These are phyloP conservation scores for Fusarium phyllophilum DNA, from an alignment of 2,329 filamentous ascomycete genomes.

Conservation along the genomic window DNA sequence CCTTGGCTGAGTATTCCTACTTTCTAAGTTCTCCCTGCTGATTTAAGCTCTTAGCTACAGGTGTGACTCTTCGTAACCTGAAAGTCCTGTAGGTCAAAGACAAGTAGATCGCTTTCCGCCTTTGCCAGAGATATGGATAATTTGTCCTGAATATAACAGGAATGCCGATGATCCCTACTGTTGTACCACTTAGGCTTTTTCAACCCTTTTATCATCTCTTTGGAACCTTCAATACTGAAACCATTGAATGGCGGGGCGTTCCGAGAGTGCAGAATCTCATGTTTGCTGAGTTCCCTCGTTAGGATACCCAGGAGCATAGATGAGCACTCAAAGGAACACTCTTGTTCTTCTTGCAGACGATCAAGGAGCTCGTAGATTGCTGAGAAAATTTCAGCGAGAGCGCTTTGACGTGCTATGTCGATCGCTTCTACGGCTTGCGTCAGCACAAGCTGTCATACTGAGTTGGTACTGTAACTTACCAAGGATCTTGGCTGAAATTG, in stretches of 20 bases:
- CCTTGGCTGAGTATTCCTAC: neutral
- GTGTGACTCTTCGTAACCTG: fast-evolving
- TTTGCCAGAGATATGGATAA: fast-evolving
- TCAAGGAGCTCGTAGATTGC: neutral
- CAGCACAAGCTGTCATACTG: neutral
- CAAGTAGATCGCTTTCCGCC: neutral
- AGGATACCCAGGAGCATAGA: neutral
- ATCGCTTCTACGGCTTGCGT: fast-evolving
- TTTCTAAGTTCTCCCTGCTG: fast-evolving
- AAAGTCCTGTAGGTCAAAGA: neutral
- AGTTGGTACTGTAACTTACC: neutral
- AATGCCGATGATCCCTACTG: fast-evolving
- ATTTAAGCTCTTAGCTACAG: neutral
- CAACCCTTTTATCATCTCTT: fast-evolving
- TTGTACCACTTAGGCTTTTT: fast-evolving
- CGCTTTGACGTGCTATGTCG: neutral
- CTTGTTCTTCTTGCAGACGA: fast-evolving
- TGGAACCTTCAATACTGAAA: neutral
- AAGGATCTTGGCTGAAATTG: neutral
- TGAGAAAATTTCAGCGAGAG: neutral
- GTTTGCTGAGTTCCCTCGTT: neutral
- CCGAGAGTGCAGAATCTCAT: neutral
- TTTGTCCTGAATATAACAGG: neutral
- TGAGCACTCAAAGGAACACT: neutral
- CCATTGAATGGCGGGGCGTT: neutral